Evolutionary conservation across 192 early-diverging fungal species (phyloP), one percentile per base, ranked within the genome.

Genomic region (Coemansia sp.): DNA sequence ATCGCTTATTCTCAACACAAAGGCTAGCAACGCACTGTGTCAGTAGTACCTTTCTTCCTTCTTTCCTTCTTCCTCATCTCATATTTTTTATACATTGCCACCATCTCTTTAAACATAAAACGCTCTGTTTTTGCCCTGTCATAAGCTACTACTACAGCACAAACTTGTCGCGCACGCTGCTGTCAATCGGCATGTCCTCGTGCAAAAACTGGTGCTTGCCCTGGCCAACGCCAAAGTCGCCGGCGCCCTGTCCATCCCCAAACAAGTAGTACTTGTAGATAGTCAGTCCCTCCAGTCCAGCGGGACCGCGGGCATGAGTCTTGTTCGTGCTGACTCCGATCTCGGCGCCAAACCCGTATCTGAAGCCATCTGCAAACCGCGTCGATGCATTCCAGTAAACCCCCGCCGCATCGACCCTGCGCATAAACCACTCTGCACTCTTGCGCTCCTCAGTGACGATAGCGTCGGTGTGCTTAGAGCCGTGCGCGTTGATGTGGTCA

Each of bases 311-410:
- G 7, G 98, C 98, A 73, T 99, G 98, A 1, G 96, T 98, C 81
- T 99, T 99, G 86, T 99, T 99, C 59, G 98, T 99, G 68, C 92
- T 94, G 29, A 93, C 94, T 27, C 97, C 97, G 64, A 99, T 95
- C 79, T 99, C 97, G 0, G 97, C 92, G 31, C 97, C 97, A 84
- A 99, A 99, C 17, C 97, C 97, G 81, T 96, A 98, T 59, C 96
- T 87, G 89, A 99, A 99, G 6, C 97, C 97, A 74, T 99, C 97
- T 36, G 97, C 94, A 84, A 99, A 98, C 19, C 97, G 84, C 20
- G 94, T 97, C 63, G 88, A 90, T 6, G 95, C 95, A 71, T 99
- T 99, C 93, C 94, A 97, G 80, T 93, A 99, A 25, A 95, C 94
- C 15, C 96, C 98, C 20, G 98, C 96, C 1, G 96, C 91, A 76